Percentiles rank a stretch among this genome's conserved stretches.
phyloP scores from a whole-genome alignment of 2,329 filamentous ascomycete species.

The Sarocladium strictum region DNA sequence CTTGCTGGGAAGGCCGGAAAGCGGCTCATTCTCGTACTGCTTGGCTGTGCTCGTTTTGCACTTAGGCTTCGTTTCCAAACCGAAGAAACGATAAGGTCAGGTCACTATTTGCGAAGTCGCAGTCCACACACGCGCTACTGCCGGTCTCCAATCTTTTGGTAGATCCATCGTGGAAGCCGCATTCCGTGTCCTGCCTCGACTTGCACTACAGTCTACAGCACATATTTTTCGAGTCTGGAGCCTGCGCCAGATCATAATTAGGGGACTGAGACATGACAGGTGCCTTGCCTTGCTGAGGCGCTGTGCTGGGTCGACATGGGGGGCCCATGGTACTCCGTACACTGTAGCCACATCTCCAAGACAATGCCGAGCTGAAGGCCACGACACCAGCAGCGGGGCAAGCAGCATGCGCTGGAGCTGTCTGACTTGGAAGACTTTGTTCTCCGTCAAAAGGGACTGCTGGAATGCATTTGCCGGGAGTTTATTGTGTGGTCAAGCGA shows the following conservation, averaged over 20 bases:
- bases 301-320: not conserved
- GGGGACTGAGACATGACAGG: not conserved
- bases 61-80: not conserved
- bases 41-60: not conserved
- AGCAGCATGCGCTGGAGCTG: not conserved
- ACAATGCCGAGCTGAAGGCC: conserved; percentile 6
- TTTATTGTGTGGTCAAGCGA: not conserved
- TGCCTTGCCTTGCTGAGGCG: not conserved
- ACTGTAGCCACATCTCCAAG: not conserved
- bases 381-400: conserved; percentile 1
- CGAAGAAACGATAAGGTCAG: conserved; percentile 2
- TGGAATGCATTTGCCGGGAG: conserved; percentile 1
- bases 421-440: not conserved
- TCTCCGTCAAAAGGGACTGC: not conserved
- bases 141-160: not conserved
- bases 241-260: no score
- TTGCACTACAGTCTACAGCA: no score
- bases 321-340: no score
- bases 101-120: not conserved
- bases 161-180: not conserved
- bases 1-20: conserved; percentile 2
- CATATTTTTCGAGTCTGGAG: no score
- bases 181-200: not conserved
- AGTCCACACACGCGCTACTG: not conserved
- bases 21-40: not conserved